Percentiles rank a stretch among this genome's conserved stretches.
phyloP scores from a whole-genome alignment of 441 rosid species.

The Gossypium trilobum region DNA sequence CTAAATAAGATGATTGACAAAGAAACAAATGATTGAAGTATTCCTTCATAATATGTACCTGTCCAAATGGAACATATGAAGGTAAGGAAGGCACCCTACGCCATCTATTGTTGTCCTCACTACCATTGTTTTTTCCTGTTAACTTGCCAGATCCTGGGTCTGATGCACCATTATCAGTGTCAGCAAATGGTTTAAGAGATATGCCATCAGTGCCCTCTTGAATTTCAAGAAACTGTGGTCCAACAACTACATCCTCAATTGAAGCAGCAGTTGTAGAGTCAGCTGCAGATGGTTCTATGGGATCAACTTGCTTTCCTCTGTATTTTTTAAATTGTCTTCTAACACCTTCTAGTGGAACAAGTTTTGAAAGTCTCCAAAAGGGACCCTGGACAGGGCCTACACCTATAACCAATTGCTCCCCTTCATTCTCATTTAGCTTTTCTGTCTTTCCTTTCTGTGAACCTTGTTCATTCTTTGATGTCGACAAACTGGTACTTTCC shows the following conservation, averaged over 20 bases:
- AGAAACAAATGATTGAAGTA: constrained; percentile 9
- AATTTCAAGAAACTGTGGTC: constrained; percentile 81
- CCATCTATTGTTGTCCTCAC: constrained; percentile 52
- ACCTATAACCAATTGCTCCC: constrained; percentile 80
- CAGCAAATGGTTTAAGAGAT: constrained; percentile 73
- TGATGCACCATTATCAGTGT: constrained; percentile 25
- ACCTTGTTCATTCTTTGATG: constrained; percentile 29
- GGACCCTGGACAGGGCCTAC: constrained; percentile 91
- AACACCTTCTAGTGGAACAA: constrained; percentile 76
- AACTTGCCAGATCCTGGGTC: constrained; percentile 34
- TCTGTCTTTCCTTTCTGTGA: constrained; percentile 38
- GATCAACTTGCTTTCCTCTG: constrained; percentile 44
- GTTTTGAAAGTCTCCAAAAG: constrained; percentile 86
- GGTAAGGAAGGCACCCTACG: constrained; percentile 72
- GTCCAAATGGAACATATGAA: constrained; percentile 89
- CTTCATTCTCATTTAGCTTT: constrained; percentile 42
- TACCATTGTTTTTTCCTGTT: constrained; percentile 33
- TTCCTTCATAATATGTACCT: constrained; percentile 36
- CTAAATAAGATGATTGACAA: constrained; percentile 2
- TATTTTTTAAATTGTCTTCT: constrained; percentile 51
- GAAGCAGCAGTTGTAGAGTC: constrained; percentile 36
- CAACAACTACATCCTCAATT: constrained; percentile 55
- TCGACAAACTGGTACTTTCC: constrained; percentile 23
- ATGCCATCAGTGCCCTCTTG: constrained; percentile 92
- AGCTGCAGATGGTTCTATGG: constrained; percentile 32